Base-by-base conservation (phyloP, 768 basidiomycete genomes). In the Saitozyma podzolica region DNA sequence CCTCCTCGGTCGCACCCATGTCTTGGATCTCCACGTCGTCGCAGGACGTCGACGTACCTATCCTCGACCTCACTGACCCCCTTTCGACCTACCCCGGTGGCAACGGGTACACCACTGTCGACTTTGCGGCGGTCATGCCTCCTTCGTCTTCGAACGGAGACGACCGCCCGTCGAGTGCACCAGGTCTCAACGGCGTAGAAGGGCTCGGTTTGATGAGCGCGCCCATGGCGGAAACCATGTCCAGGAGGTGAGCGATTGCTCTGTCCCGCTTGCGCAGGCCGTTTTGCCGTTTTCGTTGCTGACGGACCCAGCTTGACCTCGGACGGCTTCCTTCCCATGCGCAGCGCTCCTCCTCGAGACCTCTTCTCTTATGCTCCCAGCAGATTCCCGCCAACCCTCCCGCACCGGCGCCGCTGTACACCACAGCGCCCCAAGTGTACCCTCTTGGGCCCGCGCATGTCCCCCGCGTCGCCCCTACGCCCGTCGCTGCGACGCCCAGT, bases 181-280 rank as follows among this genome's bases (percentile, higher is more conserved):
- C 72, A 52, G 64, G 65, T 11, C 41, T 66, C 58, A 63, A 64
- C 50, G 68, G 63, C 17, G 64, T 56, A 53, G 68, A 71, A 61
- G 65, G 58, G 54, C 58, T 58, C 9, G 62, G 63, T 16, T 45
- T 73, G 74, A 67, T 72, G 72, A 73, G 74, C 69, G 72, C 66
- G 42, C 68, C 69, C 16, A 52, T 58, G 20, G 62, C 48, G 39
- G 72, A 64, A 19, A 40, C 62, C 17, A 76, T 76, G 74, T 61
- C 61, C 40, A 65, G 68, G 65, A 76, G 72, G 74, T 73, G 62
- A 68, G 74, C 61, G 2, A 8, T 13, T 40, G 8, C 11, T 10
- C 14, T 48, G 6, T 56, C 42, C 29, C 29, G 29, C 29, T 29
- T 29, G 29, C 16, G 45, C 39, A 19, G 16, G 52, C 20, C 17